Percentiles rank a stretch among this genome's conserved stretches.
phyloP scores from a whole-genome alignment of 495 filamentous ascomycete genomes.

The Thozetella sp. region DNA sequence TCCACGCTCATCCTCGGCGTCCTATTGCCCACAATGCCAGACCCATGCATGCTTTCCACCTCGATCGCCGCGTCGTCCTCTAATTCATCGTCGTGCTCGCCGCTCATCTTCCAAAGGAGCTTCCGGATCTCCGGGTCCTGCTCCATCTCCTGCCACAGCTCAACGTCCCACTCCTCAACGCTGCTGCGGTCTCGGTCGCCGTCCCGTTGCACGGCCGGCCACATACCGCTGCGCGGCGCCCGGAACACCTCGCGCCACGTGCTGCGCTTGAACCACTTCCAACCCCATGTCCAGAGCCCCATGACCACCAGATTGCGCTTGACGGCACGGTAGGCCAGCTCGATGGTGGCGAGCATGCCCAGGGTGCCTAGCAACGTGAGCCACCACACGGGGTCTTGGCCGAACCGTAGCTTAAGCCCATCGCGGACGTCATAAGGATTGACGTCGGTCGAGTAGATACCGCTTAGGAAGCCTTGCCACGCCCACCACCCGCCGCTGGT shows the following conservation, averaged over 20 bases:
- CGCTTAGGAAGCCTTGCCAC: conserved; percentile 78
- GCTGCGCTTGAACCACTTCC: conserved; percentile 53
- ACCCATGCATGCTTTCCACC: no score
- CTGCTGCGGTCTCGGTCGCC: conserved; percentile 18
- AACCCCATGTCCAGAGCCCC: conserved; percentile 35
- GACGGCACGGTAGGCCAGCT: conserved; percentile 31
- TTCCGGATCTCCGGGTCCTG: conserved; percentile 31
- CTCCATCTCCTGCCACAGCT: conserved; percentile 49
- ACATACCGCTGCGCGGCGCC: conserved; percentile 6
- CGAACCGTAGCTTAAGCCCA: conserved; percentile 68
- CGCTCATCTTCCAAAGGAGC: conserved; percentile 27
- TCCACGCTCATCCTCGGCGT: neutral
- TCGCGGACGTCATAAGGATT: conserved; percentile 71
- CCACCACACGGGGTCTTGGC: conserved; percentile 78
- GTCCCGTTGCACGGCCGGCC: conserved; percentile 18
- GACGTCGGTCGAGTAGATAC: conserved; percentile 59
- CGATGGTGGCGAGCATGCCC: conserved; percentile 27
- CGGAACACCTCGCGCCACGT: conserved; percentile 70
- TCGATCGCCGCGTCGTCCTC: conserved; percentile 1
- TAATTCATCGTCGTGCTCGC: conserved; percentile 10
- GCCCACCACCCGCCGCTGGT: conserved; percentile 50
- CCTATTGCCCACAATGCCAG: no score
- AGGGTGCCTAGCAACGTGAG: conserved; percentile 55
- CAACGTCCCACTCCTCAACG: conserved; percentile 43
- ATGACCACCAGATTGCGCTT: conserved; percentile 34